Conservation (phyloP, 2,329 filamentous ascomycete genomes). For the Fusarium caatingaense region DNA sequence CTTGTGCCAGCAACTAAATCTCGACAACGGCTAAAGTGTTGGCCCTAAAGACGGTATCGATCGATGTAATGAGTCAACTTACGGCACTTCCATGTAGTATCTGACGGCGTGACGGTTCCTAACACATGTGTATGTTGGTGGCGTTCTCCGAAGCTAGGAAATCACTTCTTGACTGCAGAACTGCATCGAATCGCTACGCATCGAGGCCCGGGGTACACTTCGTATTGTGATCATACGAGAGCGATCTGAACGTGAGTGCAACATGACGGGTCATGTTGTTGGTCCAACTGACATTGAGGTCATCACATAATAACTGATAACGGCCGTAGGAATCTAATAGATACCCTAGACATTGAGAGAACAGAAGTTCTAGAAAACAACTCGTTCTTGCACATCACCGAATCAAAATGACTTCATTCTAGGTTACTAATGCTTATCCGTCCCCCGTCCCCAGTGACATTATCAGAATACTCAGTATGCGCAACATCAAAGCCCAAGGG, state of each 20-base stretch:
- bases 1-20: not conserved
- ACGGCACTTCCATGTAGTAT: not conserved
- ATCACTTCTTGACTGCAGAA: constrained; percentile 8
- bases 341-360: not conserved
- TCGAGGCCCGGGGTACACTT: not conserved
- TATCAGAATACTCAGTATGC: constrained; percentile 26
- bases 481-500: constrained; percentile 26
- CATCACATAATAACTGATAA: not conserved
- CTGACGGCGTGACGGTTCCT: not conserved
- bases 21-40: not conserved
- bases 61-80: not conserved
- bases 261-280: not conserved
- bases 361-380: not conserved
- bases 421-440: constrained; percentile 27
- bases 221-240: not conserved
- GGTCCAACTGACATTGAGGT: not conserved
- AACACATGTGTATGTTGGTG: constrained; percentile 15
- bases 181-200: not conserved
- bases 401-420: constrained; percentile 37
- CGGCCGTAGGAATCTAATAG: not conserved
- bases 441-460: constrained; percentile 14
- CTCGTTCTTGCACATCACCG: constrained; percentile 3
- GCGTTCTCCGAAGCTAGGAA: constrained; percentile 9
- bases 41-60: not conserved
- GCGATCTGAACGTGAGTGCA: not conserved